Percentiles rank a stretch among this genome's conserved stretches.
Evolutionary conservation across 768 basidiomycete genomes (phyloP).

Genomic region (Mycena venus): DNA sequence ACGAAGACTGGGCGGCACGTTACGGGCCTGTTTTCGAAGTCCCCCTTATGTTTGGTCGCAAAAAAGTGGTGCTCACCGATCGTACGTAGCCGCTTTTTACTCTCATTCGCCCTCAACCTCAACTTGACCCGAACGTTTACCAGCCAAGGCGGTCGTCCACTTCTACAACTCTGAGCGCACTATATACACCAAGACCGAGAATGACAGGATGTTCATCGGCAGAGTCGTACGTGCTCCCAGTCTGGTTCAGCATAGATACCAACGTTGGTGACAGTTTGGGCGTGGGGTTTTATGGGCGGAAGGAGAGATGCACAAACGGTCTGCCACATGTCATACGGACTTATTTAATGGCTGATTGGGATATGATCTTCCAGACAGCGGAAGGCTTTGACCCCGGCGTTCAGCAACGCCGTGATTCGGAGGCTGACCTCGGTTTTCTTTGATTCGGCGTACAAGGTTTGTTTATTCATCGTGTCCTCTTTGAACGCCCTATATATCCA

Average conservation of each 20-base stretch:
- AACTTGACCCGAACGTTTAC: no score
- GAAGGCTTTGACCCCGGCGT: conserved; percentile 54
- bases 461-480: neutral
- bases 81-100: no score
- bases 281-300: conserved; percentile 33
- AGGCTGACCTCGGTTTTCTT: conserved; percentile 53
- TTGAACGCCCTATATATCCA: neutral
- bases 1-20: conserved; percentile 31
- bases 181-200: conserved; percentile 31
- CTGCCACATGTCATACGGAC: neutral
- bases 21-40: conserved; percentile 31
- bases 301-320: conserved; percentile 41
- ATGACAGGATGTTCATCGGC: neutral
- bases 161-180: conserved; percentile 33
- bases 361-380: conserved; percentile 43
- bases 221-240: neutral
- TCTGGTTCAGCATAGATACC: neutral
- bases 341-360: neutral
- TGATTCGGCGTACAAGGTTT: conserved; percentile 58
- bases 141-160: conserved; percentile 40
- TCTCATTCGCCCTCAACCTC: no score
- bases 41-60: conserved; percentile 21
- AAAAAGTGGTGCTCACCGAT: conserved; percentile 33
- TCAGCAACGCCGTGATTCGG: conserved; percentile 56
- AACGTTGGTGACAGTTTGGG: conserved; percentile 15